Conservation (phyloP, 768 basidiomycete species). For the Kwoniella bestiolae region DNA sequence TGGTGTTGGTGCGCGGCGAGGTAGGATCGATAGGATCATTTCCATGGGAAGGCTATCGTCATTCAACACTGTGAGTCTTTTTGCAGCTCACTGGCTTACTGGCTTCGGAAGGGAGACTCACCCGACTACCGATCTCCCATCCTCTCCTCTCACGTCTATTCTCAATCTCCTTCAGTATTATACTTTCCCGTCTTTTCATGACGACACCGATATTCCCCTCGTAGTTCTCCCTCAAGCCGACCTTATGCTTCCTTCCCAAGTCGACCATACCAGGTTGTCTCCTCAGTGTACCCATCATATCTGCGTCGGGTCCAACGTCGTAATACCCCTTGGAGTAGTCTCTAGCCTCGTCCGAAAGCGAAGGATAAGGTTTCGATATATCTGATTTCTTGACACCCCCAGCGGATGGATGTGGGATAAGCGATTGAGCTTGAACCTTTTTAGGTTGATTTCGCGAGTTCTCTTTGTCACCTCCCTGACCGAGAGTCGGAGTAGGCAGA, state of each 20-base stretch:
- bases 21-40: not conserved
- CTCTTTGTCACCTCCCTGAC: not conserved
- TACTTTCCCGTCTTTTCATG: constrained; percentile 13
- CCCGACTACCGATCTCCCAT: constrained; percentile 20
- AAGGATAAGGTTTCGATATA: constrained; percentile 16
- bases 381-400: constrained; percentile 17
- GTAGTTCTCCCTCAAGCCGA: not conserved
- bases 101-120: not conserved
- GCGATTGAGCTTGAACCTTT: not conserved
- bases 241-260: not conserved
- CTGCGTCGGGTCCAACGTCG: constrained; percentile 5
- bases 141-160: constrained; percentile 21
- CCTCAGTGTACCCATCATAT: constrained; percentile 15
- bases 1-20: constrained; percentile 1
- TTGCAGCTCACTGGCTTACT: not conserved
- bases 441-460: not conserved
- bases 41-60: not conserved
- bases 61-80: not conserved
- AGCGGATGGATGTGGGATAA: too few species aligned
- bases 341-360: constrained; percentile 13
- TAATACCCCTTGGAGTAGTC: constrained; percentile 20
- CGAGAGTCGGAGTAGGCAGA: not conserved
- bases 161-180: constrained; percentile 24
- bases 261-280: constrained; percentile 22
- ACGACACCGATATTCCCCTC: not conserved